Evolutionary conservation across 768 basidiomycete species (phyloP), one percentile per base, ranked within the genome.

Genomic region (Kwoniella europaea): DNA sequence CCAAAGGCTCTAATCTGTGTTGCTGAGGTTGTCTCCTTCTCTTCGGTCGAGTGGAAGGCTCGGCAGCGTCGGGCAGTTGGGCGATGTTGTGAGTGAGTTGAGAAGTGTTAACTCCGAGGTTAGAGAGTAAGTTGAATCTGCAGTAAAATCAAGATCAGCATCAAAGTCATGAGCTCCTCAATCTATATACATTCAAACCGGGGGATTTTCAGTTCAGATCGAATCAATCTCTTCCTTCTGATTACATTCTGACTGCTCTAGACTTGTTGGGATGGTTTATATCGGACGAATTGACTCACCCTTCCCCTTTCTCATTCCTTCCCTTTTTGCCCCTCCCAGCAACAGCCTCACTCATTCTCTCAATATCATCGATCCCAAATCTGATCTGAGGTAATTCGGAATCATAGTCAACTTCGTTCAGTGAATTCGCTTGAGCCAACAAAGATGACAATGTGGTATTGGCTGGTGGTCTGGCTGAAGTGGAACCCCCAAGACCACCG

Each of bases 51-150:
- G 65, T 43, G 13, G 71, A 64, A 9, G 67, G 54, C 67, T 71
- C 53, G 20, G 70, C 50, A 20, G 63, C 60, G 55, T 57, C 35
- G 7, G 80, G 72, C 10, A 83, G 68, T 44, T 81, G 72, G 18
- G 76, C 66, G 68, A 98, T 94, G 0, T 91, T 91, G 74, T 87
- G 88, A 10, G 90, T 89, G 15, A 98, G 86, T 1, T 92, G 90
- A n/a, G 94, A 89, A 1, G 92, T 92, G 84, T 99, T 94, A 71
- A 99, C 91, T 70, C 93, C 92, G 0, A 93, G 94, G 74, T 94
- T 92, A 1, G 96, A 95, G 29, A 99, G 89, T 0, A 99, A 87
- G 82, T 94, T 97, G 80, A 79, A 77, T 9, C 82, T 83, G 65
- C 1, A 6, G n/a, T 35, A 7, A 7, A 1, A 35, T 35, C 35